These are phyloP conservation scores for Hevea brasiliensis DNA, from an alignment of 345 rosid species.

Conservation along the genomic window DNA sequence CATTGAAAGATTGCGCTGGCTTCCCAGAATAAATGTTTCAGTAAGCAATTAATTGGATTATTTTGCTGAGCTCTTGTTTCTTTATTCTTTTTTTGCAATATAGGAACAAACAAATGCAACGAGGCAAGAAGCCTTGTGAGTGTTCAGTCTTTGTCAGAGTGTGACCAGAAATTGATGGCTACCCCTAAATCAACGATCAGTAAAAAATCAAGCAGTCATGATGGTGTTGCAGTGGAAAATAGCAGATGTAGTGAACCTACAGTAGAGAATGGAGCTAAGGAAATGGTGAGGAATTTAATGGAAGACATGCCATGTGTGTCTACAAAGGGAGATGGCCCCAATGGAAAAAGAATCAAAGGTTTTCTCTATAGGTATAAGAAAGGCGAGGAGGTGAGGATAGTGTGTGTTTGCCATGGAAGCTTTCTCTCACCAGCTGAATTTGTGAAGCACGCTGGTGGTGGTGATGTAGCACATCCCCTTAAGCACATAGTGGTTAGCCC, in stretches of 20 bases:
- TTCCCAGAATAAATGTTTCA: too few species aligned
- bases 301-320: conserved; percentile 38
- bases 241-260: conserved; percentile 4
- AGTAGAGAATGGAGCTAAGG: conserved; percentile 23
- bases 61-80: neutral
- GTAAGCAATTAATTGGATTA: neutral
- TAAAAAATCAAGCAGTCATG: conserved; percentile 14
- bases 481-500: conserved; percentile 34
- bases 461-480: conserved; percentile 31
- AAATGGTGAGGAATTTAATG: conserved; percentile 17
- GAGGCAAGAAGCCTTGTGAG: conserved; percentile 51
- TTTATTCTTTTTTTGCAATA: conserved; percentile 10
- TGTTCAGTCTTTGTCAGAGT: conserved; percentile 32
- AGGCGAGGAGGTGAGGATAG: conserved; percentile 35
- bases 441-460: conserved; percentile 34
- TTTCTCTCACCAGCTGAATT: conserved; percentile 32
- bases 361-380: conserved; percentile 27
- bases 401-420: conserved; percentile 40
- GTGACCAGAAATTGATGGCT: conserved; percentile 23
- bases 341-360: conserved; percentile 31
- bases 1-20: too few species aligned
- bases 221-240: conserved; percentile 5
- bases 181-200: conserved; percentile 2
- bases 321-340: conserved; percentile 29
- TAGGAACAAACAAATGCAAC: conserved; percentile 43